Percentiles rank a stretch among this genome's conserved stretches.
phyloP scores from a whole-genome alignment of 495 filamentous ascomycete genomes.

The Aspergillus nanangensis region DNA sequence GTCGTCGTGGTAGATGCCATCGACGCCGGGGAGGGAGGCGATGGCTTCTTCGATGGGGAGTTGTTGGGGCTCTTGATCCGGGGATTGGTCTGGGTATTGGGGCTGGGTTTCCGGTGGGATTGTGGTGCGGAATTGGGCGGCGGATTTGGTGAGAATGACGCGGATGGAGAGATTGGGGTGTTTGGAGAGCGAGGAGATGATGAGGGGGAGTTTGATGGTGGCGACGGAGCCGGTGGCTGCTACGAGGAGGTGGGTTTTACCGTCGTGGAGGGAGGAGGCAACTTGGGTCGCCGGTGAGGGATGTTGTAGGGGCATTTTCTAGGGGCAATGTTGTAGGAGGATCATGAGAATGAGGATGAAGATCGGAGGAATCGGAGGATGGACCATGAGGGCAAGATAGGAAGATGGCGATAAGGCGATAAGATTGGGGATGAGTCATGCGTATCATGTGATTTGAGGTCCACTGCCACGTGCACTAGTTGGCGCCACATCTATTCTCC shows the following conservation, averaged over 20 bases:
- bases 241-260: constrained; percentile 73
- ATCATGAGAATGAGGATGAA: too few relatives aligned
- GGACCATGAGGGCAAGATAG: too few relatives aligned
- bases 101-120: background rate
- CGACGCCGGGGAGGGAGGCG: constrained; percentile 51
- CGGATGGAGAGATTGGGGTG: constrained; percentile 63
- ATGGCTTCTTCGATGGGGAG: constrained; percentile 55
- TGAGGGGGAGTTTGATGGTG: constrained; percentile 82
- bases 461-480: too few relatives aligned
- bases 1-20: constrained; percentile 67
- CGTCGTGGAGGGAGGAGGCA: constrained; percentile 36
- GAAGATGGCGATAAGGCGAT: too few relatives aligned
- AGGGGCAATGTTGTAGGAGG: background rate
- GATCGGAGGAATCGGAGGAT: too few relatives aligned
- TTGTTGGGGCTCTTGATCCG: too few relatives aligned
- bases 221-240: constrained; percentile 76
- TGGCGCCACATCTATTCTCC: too few relatives aligned
- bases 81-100: constrained; percentile 37
- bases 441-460: too few relatives aligned
- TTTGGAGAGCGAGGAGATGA: constrained; percentile 55
- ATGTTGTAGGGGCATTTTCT: background rate
- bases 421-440: too few relatives aligned
- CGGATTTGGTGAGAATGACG: constrained; percentile 68
- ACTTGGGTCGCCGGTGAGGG: background rate
- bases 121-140: constrained; percentile 59